Percentiles rank a stretch among this genome's conserved stretches.
These are phyloP conservation scores for Lentinus brumalis DNA, from an alignment of 768 basidiomycete species.

Conservation along the genomic window DNA sequence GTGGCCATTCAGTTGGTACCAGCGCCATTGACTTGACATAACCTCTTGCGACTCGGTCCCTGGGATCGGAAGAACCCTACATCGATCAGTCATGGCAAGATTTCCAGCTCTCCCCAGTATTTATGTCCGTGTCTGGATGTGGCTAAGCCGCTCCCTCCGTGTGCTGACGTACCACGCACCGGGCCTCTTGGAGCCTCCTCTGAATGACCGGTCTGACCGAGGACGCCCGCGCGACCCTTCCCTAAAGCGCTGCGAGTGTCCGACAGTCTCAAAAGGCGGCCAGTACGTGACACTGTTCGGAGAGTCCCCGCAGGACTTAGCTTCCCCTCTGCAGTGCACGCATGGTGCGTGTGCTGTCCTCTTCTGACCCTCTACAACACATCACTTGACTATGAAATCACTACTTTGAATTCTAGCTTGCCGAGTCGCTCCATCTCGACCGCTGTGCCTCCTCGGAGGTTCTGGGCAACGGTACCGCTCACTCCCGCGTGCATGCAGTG, in stretches of 20 bases:
- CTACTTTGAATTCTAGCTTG: background rate
- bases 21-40: constrained; percentile 18
- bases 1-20: constrained; percentile 16
- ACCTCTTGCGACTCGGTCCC: constrained; percentile 18
- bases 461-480: background rate
- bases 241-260: background rate
- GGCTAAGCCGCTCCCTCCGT: constrained; percentile 16
- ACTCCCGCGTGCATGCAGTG: constrained; percentile 4
- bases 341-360: background rate
- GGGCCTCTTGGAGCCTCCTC: background rate
- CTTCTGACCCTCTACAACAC: background rate
- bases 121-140: constrained; percentile 15
- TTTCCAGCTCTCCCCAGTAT: constrained; percentile 10
- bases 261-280: background rate
- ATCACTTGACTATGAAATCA: background rate
- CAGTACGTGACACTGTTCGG: background rate
- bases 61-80: constrained; percentile 17
- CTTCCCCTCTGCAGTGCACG: background rate
- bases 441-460: constrained; percentile 4
- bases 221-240: constrained; percentile 1
- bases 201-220: constrained; percentile 1
- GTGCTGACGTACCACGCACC: constrained; percentile 17
- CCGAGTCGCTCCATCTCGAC: constrained; percentile 1
- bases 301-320: background rate
- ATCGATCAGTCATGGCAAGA: constrained; percentile 15